Evolutionary conservation across 2,329 filamentous ascomycete genomes (phyloP).

Genomic region (Chaetothyriales sp.): DNA sequence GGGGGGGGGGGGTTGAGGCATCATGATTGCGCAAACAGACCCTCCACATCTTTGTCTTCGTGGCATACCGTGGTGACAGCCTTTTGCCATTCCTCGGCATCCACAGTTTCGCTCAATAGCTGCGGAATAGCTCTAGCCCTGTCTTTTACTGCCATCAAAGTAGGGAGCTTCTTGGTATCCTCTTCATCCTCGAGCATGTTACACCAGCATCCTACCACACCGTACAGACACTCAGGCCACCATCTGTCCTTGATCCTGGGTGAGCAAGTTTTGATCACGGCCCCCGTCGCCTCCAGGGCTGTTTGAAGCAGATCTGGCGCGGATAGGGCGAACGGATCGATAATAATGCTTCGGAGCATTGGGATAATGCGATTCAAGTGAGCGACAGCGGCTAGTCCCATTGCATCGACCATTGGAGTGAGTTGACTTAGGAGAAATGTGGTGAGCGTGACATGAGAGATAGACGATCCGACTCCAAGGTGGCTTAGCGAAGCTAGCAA

Average conservation of each 20-base stretch:
- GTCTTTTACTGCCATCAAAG: constrained; percentile 17
- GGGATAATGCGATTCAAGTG: constrained; percentile 51
- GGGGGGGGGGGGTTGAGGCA: too few species aligned
- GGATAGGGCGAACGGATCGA: constrained; percentile 52
- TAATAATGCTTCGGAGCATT: constrained; percentile 50
- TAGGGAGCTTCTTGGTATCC: constrained; percentile 6
- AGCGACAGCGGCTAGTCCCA: constrained; percentile 27
- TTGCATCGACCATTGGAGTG: constrained; percentile 18
- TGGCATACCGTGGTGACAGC: constrained; percentile 20
- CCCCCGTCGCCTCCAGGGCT: constrained; percentile 41
- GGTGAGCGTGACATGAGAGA: constrained; percentile 34
- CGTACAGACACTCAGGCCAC: constrained; percentile 50
- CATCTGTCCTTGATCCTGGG: constrained; percentile 48
- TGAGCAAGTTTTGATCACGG: constrained; percentile 52
- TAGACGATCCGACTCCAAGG: constrained; percentile 29
- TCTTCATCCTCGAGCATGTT: constrained; percentile 33
- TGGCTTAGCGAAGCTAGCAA: constrained; percentile 30
- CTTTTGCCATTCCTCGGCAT: constrained; percentile 14
- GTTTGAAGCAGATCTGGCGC: constrained; percentile 41
- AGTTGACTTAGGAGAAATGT: constrained; percentile 29
- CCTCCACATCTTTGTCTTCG: constrained; percentile 24
- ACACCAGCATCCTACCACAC: constrained; percentile 50
- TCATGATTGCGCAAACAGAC: constrained; percentile 19
- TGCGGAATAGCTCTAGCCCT: constrained; percentile 21
- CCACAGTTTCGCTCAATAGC: constrained; percentile 15